Evolutionary conservation across 768 basidiomycete species (phyloP), one percentile per base, ranked within the genome.

Genomic region (Coprinopsis strossmayeri): DNA sequence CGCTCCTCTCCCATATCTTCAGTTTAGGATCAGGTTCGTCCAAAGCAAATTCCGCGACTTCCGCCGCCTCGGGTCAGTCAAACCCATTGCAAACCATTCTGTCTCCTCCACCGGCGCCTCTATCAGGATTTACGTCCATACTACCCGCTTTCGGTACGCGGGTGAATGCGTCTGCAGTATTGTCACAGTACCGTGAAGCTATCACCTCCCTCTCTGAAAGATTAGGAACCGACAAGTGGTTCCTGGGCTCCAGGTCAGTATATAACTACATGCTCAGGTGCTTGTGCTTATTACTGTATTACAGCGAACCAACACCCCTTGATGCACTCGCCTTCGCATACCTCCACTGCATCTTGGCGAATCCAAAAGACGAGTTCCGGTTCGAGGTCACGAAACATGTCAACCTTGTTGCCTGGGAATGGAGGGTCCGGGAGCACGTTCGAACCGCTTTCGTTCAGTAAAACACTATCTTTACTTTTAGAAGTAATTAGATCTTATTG

Each of bases 261-360:
- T 41, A 5, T 32, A 27, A 40, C 9, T 32, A 45, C 34, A 39
- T 38, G 4, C 47, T 32, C 7, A 39, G 24, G 10, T 18, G n/a
- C 21, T 24, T n/a, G 40, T 15, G 13, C 50, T 7, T 27, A 35
- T 41, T 18, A 23, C 24, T 46, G 24, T 20, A 26, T 43, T 42
- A 25, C 50, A 92, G 89, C 42, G 69, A 71, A 21, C 85, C 90
- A 18, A 92, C 90, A 1, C 76, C 84, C 0, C 78, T 92, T 12
- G 90, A 92, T 59, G 89, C 90, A 2, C 77, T 91, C 37, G 69
- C 78, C 4, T 92, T 91, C 59, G 89, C 90, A 1, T 92, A 92
- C 57, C 69, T 92, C 11, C 82, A 90, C 61, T 72, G 69, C 46
- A 72, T 89, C 20, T 65, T 87, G 4, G 35, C n/a, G 1, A 67